phyloP scores from a whole-genome alignment of 2,329 filamentous ascomycete genomes.

The Exophiala calicioides region DNA sequence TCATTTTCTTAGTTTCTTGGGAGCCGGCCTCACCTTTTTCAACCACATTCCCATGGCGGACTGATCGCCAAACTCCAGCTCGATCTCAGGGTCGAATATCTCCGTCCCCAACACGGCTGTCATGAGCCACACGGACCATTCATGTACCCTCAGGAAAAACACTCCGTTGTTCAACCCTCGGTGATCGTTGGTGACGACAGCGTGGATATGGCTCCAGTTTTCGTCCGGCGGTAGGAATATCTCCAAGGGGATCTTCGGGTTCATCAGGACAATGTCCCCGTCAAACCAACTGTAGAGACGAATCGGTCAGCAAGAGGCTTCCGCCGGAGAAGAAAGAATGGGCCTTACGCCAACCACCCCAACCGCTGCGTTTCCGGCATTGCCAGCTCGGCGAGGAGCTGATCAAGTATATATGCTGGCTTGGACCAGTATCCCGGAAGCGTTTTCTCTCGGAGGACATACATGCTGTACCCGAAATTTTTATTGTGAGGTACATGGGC shows the following conservation, averaged over 20 bases:
- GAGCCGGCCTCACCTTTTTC: conserved; percentile 11
- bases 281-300: conserved; percentile 41
- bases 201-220: conserved; percentile 34
- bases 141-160: conserved; percentile 39
- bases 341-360: conserved; percentile 38
- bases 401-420: conserved; percentile 30
- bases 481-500: conserved; percentile 39
- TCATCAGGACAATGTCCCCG: conserved; percentile 39
- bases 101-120: conserved; percentile 35
- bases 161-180: conserved; percentile 40
- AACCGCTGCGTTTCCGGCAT: conserved; percentile 36
- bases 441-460: conserved; percentile 35
- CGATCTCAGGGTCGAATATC: conserved; percentile 29
- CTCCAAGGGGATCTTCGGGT: conserved; percentile 38
- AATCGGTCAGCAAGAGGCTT: conserved; percentile 17
- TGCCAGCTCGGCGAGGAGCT: conserved; percentile 38
- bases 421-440: conserved; percentile 26
- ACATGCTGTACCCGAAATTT: conserved; percentile 40
- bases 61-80: conserved; percentile 33
- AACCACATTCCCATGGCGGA: conserved; percentile 18
- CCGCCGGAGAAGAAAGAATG: not conserved
- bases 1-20: not conserved
- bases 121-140: conserved; percentile 39
- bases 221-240: conserved; percentile 39
- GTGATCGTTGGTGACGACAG: conserved; percentile 37